Percentiles rank a stretch among this genome's conserved stretches.
These are phyloP conservation scores for Zymoseptoria brevis DNA, from an alignment of 2,329 filamentous ascomycete species.

Conservation along the genomic window DNA sequence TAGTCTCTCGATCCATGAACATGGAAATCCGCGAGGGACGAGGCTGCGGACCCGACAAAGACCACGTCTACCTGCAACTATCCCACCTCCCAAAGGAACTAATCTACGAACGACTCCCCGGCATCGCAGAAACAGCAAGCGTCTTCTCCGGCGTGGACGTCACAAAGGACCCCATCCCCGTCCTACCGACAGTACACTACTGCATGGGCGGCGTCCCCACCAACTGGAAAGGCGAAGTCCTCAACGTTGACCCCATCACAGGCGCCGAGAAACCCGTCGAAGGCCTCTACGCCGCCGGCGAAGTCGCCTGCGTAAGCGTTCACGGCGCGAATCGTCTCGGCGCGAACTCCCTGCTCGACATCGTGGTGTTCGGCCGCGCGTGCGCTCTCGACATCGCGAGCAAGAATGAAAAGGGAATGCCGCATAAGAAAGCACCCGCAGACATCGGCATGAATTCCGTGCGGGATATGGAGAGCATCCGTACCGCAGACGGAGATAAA, in stretches of 20 bases:
- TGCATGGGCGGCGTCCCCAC: constrained; percentile 47
- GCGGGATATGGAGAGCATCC: constrained; percentile 30
- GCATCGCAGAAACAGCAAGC: constrained; percentile 44
- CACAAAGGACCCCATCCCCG: constrained; percentile 43
- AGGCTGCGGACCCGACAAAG: constrained; percentile 39
- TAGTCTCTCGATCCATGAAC: constrained; percentile 43
- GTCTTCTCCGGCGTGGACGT: constrained; percentile 46
- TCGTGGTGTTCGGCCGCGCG: constrained; percentile 44
- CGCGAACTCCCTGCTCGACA: constrained; percentile 43
- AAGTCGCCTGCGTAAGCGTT: constrained; percentile 43
- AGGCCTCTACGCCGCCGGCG: constrained; percentile 43
- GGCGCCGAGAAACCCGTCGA: constrained; percentile 37
- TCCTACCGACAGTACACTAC: constrained; percentile 45
- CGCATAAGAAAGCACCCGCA: constrained; percentile 29
- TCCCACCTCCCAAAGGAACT: constrained; percentile 41
- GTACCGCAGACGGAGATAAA: constrained; percentile 32
- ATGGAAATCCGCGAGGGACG: constrained; percentile 43
- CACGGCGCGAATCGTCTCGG: constrained; percentile 44
- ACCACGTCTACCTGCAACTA: constrained; percentile 43
- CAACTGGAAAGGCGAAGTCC: constrained; percentile 42
- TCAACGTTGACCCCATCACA: constrained; percentile 31
- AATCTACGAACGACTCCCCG: constrained; percentile 41
- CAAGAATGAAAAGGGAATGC: constrained; percentile 32
- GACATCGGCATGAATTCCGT: constrained; percentile 26
- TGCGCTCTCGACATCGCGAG: constrained; percentile 36